phyloP scores from a whole-genome alignment of 2,329 filamentous ascomycete species.

The Colletotrichum scovillei region DNA sequence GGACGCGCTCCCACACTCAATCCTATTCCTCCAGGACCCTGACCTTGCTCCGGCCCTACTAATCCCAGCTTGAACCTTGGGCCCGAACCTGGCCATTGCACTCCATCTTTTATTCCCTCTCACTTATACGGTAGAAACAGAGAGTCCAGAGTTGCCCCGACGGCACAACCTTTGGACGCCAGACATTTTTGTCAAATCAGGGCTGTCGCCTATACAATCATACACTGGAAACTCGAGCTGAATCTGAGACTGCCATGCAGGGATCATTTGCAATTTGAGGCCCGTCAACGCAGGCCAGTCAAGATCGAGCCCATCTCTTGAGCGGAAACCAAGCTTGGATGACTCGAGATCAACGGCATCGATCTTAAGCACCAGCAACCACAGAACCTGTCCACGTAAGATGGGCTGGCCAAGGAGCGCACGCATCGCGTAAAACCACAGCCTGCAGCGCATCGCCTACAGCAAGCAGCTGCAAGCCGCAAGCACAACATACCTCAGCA shows the following conservation, averaged over 20 bases:
- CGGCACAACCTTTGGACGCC: not conserved
- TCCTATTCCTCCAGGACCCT: not conserved
- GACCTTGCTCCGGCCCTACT: slow-evolving; percentile 18
- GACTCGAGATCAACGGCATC: not conserved
- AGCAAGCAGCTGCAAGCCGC: not conserved
- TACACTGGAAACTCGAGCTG: slow-evolving; percentile 28
- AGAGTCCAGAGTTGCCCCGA: slow-evolving; percentile 16
- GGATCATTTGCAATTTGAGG: slow-evolving; percentile 15
- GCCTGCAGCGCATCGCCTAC: slow-evolving; percentile 4
- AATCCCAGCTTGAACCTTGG: slow-evolving; percentile 7
- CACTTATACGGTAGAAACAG: not conserved
- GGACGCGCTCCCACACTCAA: not conserved
- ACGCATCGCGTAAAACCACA: not conserved
- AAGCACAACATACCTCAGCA: slow-evolving; percentile 3
- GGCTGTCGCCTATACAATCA: slow-evolving; percentile 1
- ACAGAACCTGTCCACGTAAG: slow-evolving; percentile 11
- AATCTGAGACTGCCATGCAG: slow-evolving; percentile 31
- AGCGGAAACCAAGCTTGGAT: not conserved
- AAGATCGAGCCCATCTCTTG: slow-evolving; percentile 2
- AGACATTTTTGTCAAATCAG: slow-evolving; percentile 16
- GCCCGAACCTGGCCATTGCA: slow-evolving; percentile 1
- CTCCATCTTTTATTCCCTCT: not conserved
- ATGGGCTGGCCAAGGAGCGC: slow-evolving; percentile 5
- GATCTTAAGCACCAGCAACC: not conserved
- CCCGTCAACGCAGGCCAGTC: not conserved